These are phyloP conservation scores for Pseudogymnoascus sp. DNA, from an alignment of 2,329 filamentous ascomycete species.

Conservation along the genomic window DNA sequence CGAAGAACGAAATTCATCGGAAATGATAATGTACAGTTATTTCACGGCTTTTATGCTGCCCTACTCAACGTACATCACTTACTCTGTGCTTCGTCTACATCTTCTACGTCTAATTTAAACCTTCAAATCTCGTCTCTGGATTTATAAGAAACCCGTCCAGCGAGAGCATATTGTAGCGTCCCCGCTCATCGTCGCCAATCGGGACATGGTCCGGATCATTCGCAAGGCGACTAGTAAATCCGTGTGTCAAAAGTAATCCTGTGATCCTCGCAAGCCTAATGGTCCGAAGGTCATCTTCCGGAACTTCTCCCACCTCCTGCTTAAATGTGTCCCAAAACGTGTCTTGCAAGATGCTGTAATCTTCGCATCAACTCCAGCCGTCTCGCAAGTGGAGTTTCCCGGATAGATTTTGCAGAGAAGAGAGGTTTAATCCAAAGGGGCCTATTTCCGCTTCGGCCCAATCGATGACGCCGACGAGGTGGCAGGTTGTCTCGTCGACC, in stretches of 20 bases:
- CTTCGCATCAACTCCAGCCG: constrained; percentile 30
- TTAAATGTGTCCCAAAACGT: constrained; percentile 31
- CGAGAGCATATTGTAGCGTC: constrained; percentile 33
- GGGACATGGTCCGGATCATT: constrained; percentile 30
- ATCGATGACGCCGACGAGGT: constrained; percentile 35
- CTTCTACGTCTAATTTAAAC: constrained; percentile 12
- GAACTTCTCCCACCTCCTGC: constrained; percentile 25
- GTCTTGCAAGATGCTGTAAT: constrained; percentile 26
- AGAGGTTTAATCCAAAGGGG: constrained; percentile 35
- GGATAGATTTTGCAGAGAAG: constrained; percentile 29
- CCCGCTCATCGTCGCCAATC: constrained; percentile 32
- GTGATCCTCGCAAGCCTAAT: constrained; percentile 30
- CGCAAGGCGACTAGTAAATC: constrained; percentile 34
- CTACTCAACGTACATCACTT: too few species aligned
- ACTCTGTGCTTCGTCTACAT: not conserved
- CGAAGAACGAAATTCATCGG: not conserved
- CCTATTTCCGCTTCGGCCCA: constrained; percentile 35
- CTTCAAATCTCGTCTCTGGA: constrained; percentile 29
- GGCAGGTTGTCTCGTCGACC: constrained; percentile 31
- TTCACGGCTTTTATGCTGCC: too few species aligned
- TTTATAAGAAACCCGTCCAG: constrained; percentile 34
- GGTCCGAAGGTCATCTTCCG: constrained; percentile 19
- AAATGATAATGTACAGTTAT: not conserved
- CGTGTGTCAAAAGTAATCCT: constrained; percentile 29
- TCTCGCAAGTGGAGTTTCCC: constrained; percentile 31